Conservation (phyloP, 805 yeast species). For the Torulaspora delbrueckii region DNA sequence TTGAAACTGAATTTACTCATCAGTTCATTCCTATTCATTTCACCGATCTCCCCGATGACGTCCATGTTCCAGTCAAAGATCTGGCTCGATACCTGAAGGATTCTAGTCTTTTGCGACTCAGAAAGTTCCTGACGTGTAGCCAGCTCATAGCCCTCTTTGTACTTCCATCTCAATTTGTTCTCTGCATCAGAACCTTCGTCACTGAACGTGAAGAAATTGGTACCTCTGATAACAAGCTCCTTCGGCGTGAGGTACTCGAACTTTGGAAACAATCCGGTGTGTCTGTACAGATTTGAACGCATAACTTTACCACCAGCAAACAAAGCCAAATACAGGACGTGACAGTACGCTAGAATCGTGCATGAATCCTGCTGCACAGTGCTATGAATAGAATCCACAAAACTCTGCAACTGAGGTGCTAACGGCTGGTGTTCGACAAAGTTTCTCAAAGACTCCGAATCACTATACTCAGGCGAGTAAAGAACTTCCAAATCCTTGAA, state of each 20-base stretch:
- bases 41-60: conserved; percentile 63
- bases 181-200: conserved; percentile 66
- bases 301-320: conserved; percentile 82
- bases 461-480: conserved; percentile 44
- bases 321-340: conserved; percentile 76
- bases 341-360: conserved; percentile 71
- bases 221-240: conserved; percentile 57
- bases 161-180: conserved; percentile 55
- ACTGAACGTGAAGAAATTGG: conserved; percentile 51
- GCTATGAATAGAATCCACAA: conserved; percentile 53
- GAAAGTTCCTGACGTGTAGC: conserved; percentile 66
- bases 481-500: conserved; percentile 62
- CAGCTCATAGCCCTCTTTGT: conserved; percentile 73
- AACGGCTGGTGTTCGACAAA: conserved; percentile 21
- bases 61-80: conserved; percentile 59
- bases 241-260: conserved; percentile 60
- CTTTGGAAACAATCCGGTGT: conserved; percentile 71
- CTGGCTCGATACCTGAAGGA: conserved; percentile 61
- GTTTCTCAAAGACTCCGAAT: conserved; percentile 7
- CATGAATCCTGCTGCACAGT: conserved; percentile 61
- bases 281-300: conserved; percentile 59
- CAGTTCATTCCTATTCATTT: conserved; percentile 55
- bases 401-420: conserved; percentile 56
- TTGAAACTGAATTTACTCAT: conserved; percentile 52
- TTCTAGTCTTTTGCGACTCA: conserved; percentile 64